These are phyloP conservation scores for Botrytis hyacinthi DNA, from an alignment of 2,329 filamentous ascomycete genomes.

Conservation along the genomic window DNA sequence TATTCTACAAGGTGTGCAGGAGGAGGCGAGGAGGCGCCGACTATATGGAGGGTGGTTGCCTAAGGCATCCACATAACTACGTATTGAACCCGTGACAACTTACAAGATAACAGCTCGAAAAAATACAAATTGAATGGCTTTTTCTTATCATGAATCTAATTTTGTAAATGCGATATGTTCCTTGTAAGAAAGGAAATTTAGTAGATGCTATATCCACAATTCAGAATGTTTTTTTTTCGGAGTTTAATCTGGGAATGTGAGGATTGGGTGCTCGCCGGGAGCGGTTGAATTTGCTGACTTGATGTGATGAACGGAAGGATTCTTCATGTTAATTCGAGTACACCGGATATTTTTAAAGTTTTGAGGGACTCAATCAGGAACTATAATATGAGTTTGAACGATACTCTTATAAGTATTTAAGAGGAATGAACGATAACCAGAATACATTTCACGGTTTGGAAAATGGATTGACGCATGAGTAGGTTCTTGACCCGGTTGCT, in stretches of 20 bases:
- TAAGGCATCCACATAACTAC: too few relatives aligned
- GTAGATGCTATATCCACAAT: not conserved
- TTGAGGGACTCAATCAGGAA: rapidly evolving
- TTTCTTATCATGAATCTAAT: not conserved
- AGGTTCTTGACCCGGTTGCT: not conserved
- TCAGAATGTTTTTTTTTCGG: not conserved
- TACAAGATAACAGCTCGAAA: too few relatives aligned
- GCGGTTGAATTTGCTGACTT: rapidly evolving
- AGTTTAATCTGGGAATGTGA: rapidly evolving
- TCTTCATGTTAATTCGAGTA: not conserved
- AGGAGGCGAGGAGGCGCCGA: too few relatives aligned
- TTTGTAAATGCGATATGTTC: rapidly evolving
- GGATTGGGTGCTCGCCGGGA: not conserved
- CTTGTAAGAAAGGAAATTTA: not conserved
- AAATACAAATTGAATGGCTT: not conserved
- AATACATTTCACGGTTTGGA: not conserved
- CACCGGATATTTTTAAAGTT: not conserved
- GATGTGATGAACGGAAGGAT: not conserved
- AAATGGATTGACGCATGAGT: not conserved
- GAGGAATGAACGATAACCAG: not conserved
- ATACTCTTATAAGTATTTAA: not conserved
- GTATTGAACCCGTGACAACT: too few relatives aligned
- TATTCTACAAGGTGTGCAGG: too few relatives aligned
- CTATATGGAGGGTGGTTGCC: too few relatives aligned
- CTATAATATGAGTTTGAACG: not conserved